Evolutionary conservation across 108 stramenopile genomes (phyloP).

Genomic region (Nannochloropsis gaditana): DNA sequence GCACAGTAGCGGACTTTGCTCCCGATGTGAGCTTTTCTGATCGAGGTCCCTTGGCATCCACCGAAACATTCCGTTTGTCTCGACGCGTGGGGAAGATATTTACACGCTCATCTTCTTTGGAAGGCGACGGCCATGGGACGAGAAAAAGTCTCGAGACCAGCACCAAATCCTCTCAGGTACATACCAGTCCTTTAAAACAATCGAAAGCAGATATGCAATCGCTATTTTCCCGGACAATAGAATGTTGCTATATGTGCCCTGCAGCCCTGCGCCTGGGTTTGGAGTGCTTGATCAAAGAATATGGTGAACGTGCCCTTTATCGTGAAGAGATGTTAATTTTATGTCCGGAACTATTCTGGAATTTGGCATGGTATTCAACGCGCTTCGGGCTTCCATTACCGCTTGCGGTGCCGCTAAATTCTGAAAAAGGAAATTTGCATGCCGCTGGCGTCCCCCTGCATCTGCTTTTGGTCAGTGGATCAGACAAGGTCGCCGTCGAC

Average conservation of each 20-base stretch:
- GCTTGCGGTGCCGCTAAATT: background rate
- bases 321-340: background rate
- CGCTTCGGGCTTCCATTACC: background rate
- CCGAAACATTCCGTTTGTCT: background rate
- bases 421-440: background rate
- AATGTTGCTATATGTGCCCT: background rate
- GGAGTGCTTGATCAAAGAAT: background rate
- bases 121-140: too few relatives aligned
- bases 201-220: background rate
- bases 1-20: background rate
- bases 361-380: background rate
- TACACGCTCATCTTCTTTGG: background rate
- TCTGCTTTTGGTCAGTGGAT: background rate
- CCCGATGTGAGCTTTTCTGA: background rate
- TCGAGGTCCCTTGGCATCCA: background rate
- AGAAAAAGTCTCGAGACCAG: background rate
- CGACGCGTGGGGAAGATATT: background rate
- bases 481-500: background rate
- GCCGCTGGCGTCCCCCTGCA: background rate
- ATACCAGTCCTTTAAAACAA: background rate
- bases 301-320: conserved; percentile 19
- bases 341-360: conserved; percentile 6
- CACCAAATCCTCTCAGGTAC: background rate
- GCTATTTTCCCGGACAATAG: background rate
- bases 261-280: background rate